A percentile compares a stretch with the other conserved stretches of the same genome.
These are phyloP conservation scores for Pseudohalonectria lignicola DNA, from an alignment of 2,329 filamentous ascomycete species.

Conservation along the genomic window DNA sequence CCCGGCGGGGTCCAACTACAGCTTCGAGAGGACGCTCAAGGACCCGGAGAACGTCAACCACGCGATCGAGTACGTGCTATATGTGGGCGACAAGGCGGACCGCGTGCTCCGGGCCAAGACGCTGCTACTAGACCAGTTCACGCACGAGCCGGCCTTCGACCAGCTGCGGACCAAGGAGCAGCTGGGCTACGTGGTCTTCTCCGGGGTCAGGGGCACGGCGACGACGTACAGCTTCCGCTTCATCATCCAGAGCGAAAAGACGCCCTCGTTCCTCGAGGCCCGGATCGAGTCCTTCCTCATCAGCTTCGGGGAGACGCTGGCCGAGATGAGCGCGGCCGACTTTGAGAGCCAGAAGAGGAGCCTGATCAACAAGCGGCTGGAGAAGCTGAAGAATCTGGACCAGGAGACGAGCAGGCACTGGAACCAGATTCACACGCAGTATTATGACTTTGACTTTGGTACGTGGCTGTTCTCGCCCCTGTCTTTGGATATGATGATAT, in stretches of 20 bases:
- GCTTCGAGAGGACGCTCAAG: conserved; percentile 70
- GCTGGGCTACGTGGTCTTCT: conserved; percentile 93
- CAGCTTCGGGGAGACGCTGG: conserved; percentile 53
- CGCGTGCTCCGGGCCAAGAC: conserved; percentile 63
- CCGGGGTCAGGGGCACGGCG: conserved; percentile 58
- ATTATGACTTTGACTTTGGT: conserved; percentile 84
- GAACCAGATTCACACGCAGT: conserved; percentile 75
- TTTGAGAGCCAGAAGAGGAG: conserved; percentile 90
- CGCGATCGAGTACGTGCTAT: conserved; percentile 70
- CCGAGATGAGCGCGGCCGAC: conserved; percentile 67
- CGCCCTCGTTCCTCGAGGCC: conserved; percentile 71
- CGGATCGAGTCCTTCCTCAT: conserved; percentile 79
- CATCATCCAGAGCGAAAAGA: conserved; percentile 86
- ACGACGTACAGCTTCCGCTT: conserved; percentile 80
- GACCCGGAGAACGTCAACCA: conserved; percentile 87
- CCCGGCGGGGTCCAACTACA: conserved; percentile 69
- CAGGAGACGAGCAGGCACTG: conserved; percentile 78
- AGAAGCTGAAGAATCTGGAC: conserved; percentile 85
- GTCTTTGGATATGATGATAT: too few relatives aligned
- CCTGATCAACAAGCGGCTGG: conserved; percentile 73
- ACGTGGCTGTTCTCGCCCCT: too few relatives aligned
- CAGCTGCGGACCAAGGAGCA: conserved; percentile 94
- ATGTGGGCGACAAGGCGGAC: conserved; percentile 58
- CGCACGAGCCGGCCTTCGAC: conserved; percentile 88
- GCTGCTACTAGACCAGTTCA: conserved; percentile 77